Percentiles rank a stretch among this genome's conserved stretches.
Conservation (phyloP, 1,139 yeast genomes). For the Nakaseomyces sp. region DNA sequence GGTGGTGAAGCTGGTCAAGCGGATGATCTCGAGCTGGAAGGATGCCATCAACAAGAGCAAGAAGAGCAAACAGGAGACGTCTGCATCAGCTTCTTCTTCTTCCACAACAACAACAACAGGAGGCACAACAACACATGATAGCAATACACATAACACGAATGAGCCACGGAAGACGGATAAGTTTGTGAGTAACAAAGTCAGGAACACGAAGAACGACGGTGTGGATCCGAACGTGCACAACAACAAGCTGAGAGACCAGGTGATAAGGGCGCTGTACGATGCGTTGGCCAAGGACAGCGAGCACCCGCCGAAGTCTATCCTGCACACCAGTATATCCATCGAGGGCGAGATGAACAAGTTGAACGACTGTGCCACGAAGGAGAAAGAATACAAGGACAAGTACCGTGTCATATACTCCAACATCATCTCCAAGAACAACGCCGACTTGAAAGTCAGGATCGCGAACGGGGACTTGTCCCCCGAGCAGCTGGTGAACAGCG, state of each 20-base stretch:
- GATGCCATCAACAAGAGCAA: slow-evolving; percentile 80
- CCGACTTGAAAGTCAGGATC: slow-evolving; percentile 66
- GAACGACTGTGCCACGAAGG: slow-evolving; percentile 22
- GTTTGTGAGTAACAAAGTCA: slow-evolving; percentile 42
- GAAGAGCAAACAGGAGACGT: slow-evolving; percentile 20
- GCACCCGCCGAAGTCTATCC: slow-evolving; percentile 47
- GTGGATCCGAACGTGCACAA: slow-evolving; percentile 60
- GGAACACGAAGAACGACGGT: slow-evolving; percentile 78
- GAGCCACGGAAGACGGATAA: slow-evolving; percentile 30
- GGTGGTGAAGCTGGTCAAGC: slow-evolving; percentile 63
- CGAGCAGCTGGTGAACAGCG: slow-evolving; percentile 61
- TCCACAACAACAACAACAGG: too few species aligned
- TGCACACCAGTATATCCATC: slow-evolving; percentile 59
- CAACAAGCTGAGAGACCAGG: slow-evolving; percentile 74
- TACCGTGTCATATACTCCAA: slow-evolving; percentile 78
- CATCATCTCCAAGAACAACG: slow-evolving; percentile 80
- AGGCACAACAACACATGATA: too few species aligned
- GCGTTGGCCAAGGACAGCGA: slow-evolving; percentile 77
- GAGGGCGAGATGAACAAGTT: slow-evolving; percentile 51
- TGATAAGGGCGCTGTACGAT: slow-evolving; percentile 74
- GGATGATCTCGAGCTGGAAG: slow-evolving; percentile 81
- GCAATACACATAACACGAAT: too few species aligned
- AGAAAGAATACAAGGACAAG: slow-evolving; percentile 55
- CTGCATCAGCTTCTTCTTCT: too few species aligned
- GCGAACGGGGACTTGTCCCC: slow-evolving; percentile 59